These are phyloP conservation scores for Boletus huronensis DNA, from an alignment of 768 basidiomycete genomes.

Conservation along the genomic window DNA sequence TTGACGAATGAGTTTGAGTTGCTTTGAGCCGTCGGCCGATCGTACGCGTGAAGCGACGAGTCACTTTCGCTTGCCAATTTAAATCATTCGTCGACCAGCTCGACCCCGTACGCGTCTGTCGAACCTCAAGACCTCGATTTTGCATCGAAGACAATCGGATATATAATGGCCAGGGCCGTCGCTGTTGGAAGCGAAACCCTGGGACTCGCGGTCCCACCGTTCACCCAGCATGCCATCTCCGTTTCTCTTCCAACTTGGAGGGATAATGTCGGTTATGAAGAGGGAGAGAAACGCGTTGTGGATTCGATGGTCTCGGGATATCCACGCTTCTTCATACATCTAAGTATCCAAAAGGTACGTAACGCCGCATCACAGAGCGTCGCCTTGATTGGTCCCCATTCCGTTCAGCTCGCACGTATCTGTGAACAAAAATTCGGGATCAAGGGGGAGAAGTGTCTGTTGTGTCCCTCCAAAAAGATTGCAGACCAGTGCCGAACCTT, in stretches of 20 bases:
- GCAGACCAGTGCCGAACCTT: constrained; percentile 78
- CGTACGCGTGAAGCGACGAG: background rate
- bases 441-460: constrained; percentile 68
- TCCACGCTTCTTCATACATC: constrained; percentile 91
- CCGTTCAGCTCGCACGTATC: constrained; percentile 64
- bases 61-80: background rate
- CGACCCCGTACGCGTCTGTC: background rate
- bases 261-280: constrained; percentile 90
- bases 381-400: background rate
- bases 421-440: constrained; percentile 77
- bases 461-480: constrained; percentile 69
- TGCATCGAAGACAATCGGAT: background rate
- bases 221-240: constrained; percentile 85
- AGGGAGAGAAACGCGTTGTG: constrained; percentile 76
- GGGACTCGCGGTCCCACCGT: constrained; percentile 58
- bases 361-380: constrained; percentile 16
- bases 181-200: constrained; percentile 21
- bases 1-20: background rate
- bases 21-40: background rate
- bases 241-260: constrained; percentile 93
- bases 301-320: constrained; percentile 86
- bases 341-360: constrained; percentile 76
- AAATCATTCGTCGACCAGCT: background rate
- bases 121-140: background rate
- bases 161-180: constrained; percentile 6